phyloP scores from a whole-genome alignment of 306 rosid genomes.

The Prunus dulcis region DNA sequence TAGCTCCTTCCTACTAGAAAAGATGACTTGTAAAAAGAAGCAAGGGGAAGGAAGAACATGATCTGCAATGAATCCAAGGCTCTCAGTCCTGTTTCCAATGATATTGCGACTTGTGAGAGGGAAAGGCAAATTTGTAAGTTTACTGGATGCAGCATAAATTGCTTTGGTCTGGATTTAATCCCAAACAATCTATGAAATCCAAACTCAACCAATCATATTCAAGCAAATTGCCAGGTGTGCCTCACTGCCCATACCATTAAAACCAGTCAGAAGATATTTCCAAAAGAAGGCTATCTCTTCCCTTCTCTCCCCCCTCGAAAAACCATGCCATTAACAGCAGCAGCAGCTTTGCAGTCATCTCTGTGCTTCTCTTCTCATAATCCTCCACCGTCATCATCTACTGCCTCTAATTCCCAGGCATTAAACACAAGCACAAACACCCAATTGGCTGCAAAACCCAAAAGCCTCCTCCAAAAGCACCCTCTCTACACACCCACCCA shows the following conservation, averaged over 20 bases:
- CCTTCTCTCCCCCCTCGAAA: not conserved
- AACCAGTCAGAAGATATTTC: not conserved
- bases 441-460: constrained; percentile 47
- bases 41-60: not conserved
- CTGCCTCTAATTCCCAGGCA: constrained; percentile 13
- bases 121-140: too few species aligned
- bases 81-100: not conserved
- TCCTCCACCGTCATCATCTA: constrained; percentile 32
- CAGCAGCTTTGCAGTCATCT: constrained; percentile 52
- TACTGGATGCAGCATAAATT: not conserved
- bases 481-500: constrained; percentile 63
- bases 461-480: constrained; percentile 57
- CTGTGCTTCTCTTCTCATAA: constrained; percentile 51
- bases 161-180: constrained; percentile 16
- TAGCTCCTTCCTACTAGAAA: too few species aligned
- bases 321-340: constrained; percentile 42
- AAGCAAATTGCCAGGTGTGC: constrained; percentile 26
- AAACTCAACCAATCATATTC: constrained; percentile 36
- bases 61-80: not conserved
- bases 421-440: constrained; percentile 27
- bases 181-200: constrained; percentile 34
- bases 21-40: too few species aligned
- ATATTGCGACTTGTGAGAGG: not conserved
- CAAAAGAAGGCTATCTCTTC: not conserved
- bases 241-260: not conserved